A percentile compares a stretch with the other conserved stretches of the same genome.
These are phyloP conservation scores for Metrosideros polymorpha DNA, from an alignment of 441 rosid species.

Conservation along the genomic window DNA sequence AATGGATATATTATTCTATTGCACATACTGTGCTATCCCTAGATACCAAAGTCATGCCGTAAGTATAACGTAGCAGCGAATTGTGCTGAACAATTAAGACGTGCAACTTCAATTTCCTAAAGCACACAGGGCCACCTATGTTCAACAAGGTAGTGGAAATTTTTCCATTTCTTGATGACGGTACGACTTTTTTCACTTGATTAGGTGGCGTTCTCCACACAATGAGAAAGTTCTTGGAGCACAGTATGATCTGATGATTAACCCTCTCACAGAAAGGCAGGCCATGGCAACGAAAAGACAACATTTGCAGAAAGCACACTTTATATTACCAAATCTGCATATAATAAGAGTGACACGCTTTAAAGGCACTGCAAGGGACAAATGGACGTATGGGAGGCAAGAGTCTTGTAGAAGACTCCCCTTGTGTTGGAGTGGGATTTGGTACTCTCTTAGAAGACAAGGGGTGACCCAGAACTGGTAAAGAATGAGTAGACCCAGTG, in stretches of 20 bases:
- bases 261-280: not conserved
- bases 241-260: not conserved
- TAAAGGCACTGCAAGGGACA: not conserved
- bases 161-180: not conserved
- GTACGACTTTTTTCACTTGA: not conserved
- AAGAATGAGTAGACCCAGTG: not conserved
- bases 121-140: not conserved
- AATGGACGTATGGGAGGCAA: not conserved
- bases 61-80: not conserved
- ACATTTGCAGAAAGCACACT: not conserved
- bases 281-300: not conserved
- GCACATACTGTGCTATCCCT: rapidly evolving
- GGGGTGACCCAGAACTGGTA: not conserved
- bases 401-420: not conserved
- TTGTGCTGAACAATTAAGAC: not conserved
- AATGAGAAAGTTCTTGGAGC: not conserved
- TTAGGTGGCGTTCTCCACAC: not conserved
- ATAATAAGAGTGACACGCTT: not conserved
- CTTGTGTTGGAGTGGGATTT: not conserved
- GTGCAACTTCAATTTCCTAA: not conserved
- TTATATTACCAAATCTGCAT: not conserved
- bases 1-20: rapidly evolving
- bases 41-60: rapidly evolving
- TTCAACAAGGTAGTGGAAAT: not conserved
- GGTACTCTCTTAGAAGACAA: not conserved